phyloP scores from a whole-genome alignment of 176 grass and related monocot genomes.

The Tillandsia fasciculata region DNA sequence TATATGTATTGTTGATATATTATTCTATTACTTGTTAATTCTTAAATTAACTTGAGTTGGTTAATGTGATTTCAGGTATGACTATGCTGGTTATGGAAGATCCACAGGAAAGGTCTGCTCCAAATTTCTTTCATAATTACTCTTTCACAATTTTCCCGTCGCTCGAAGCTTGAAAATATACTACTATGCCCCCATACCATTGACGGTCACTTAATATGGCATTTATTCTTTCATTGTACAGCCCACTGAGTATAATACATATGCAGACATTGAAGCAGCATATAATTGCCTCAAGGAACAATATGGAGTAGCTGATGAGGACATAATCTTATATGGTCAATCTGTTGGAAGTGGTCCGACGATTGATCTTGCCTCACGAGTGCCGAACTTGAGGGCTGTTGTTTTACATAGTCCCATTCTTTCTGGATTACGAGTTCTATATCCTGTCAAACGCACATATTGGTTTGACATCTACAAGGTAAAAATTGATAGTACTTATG shows the following conservation, averaged over 20 bases:
- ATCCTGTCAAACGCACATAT: conserved; percentile 67
- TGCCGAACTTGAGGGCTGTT: conserved; percentile 70
- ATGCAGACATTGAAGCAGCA: conserved; percentile 92
- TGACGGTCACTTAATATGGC: conserved; percentile 41
- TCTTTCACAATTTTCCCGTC: conserved; percentile 6
- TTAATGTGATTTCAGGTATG: conserved; percentile 49
- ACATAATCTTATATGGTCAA: conserved; percentile 82
- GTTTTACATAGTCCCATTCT: conserved; percentile 89
- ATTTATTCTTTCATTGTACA: conserved; percentile 61
- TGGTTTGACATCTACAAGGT: conserved; percentile 99
- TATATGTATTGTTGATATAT: conserved; percentile 1
- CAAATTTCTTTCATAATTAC: conserved; percentile 15
- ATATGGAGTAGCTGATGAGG: conserved; percentile 59
- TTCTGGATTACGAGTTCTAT: conserved; percentile 78
- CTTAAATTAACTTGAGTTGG: conserved; percentile 1
- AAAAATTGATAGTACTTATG: conserved; percentile 13
- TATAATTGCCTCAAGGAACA: conserved; percentile 88
- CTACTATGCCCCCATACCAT: conserved; percentile 22
- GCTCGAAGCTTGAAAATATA: conserved; percentile 4
- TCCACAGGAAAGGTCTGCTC: conserved; percentile 73
- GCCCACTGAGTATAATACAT: conserved; percentile 91
- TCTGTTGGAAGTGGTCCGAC: conserved; percentile 91
- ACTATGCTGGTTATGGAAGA: conserved; percentile 82
- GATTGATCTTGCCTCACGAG: conserved; percentile 75
- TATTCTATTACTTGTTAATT: not conserved